Evolutionary conservation across 495 filamentous ascomycete genomes (phyloP).

Genomic region (Lepidopterella palustris): DNA sequence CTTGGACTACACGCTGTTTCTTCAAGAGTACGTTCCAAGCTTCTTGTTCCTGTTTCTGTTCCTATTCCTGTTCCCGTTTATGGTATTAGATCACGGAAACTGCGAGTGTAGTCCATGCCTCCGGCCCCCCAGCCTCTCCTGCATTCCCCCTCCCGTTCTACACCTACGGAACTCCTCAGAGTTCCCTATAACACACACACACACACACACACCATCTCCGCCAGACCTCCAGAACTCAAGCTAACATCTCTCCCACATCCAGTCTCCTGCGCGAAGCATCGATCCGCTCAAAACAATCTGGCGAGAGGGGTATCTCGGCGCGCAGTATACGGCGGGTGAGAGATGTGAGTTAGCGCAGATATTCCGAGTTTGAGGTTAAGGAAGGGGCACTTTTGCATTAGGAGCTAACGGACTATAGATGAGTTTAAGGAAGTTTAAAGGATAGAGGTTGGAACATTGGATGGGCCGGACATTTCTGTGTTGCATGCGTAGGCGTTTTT

Average conservation of each 20-base stretch:
- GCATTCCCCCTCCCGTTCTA: not conserved
- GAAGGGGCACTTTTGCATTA: not conserved
- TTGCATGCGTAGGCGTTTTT: too few relatives aligned
- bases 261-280: slow-evolving; percentile 81
- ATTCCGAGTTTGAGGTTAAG: not conserved
- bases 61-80: too few relatives aligned
- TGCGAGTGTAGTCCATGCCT: too few relatives aligned
- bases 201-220: too few relatives aligned
- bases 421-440: slow-evolving; percentile 43
- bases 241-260: slow-evolving; percentile 3
- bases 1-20: slow-evolving; percentile 82
- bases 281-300: slow-evolving; percentile 65
- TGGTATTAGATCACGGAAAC: too few relatives aligned
- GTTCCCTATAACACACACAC: too few relatives aligned
- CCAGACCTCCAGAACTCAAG: too few relatives aligned
- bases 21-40: slow-evolving; percentile 62
- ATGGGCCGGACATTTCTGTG: too few relatives aligned
- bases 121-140: too few relatives aligned
- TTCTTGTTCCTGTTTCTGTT: too few relatives aligned
- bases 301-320: slow-evolving; percentile 66
- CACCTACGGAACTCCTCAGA: not conserved
- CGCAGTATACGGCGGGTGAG: slow-evolving; percentile 71
- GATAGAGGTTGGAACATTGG: not conserved
- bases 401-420: slow-evolving; percentile 14
- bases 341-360: slow-evolving; percentile 46